Evolutionary conservation across 345 rosid genomes (phyloP).

Genomic region (Sonneratia caseolaris): DNA sequence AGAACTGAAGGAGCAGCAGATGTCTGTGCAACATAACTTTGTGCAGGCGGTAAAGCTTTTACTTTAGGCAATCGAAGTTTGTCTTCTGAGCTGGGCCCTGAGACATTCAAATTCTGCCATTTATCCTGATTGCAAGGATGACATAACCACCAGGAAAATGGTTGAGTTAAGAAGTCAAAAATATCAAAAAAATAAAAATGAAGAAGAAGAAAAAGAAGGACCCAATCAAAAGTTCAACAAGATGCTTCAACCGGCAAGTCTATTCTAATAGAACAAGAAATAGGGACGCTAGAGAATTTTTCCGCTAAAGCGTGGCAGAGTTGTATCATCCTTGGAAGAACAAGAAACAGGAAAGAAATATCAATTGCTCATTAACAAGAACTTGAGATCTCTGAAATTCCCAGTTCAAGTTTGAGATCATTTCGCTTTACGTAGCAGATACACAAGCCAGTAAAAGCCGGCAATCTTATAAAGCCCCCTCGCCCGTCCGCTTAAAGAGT

Average conservation of each 20-base stretch:
- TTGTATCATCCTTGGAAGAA: not conserved
- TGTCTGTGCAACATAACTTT: slow-evolving; percentile 13
- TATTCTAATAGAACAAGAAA: no score
- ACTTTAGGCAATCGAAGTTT: slow-evolving; percentile 38
- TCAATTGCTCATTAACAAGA: not conserved
- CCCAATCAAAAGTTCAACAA: no score
- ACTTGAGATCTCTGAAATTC: not conserved
- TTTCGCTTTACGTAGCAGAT: no score
- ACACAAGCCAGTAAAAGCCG: no score
- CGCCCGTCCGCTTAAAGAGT: no score
- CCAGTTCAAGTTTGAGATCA: no score
- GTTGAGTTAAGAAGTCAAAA: slow-evolving; percentile 4
- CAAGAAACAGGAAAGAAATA: not conserved
- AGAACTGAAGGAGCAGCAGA: slow-evolving; percentile 29
- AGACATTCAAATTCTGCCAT: slow-evolving; percentile 64
- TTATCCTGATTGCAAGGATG: slow-evolving; percentile 45
- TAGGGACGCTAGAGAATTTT: not conserved
- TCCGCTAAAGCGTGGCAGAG: not conserved
- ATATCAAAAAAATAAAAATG: not conserved
- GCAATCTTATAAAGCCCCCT: no score
- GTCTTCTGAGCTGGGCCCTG: slow-evolving; percentile 36
- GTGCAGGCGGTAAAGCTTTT: slow-evolving; percentile 16
- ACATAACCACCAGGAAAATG: not conserved
- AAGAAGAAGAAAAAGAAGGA: no score
- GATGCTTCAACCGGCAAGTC: no score